Evolutionary conservation across 768 basidiomycete genomes (phyloP).

Genomic region (Calocera cornea): DNA sequence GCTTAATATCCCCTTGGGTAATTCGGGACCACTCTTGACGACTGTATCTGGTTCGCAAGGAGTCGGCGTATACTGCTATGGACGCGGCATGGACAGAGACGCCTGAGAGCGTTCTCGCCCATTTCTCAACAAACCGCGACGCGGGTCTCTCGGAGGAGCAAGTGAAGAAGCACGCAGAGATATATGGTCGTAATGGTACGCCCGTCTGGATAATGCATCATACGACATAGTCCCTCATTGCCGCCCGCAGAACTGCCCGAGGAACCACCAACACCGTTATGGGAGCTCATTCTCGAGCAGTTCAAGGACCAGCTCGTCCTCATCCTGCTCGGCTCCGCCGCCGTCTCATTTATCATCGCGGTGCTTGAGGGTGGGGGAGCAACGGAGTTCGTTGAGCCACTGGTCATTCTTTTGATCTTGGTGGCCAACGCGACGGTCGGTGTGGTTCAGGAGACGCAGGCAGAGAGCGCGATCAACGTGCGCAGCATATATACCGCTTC

Average conservation of each 20-base stretch:
- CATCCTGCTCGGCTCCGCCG: slow-evolving; percentile 86
- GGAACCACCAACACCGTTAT: slow-evolving; percentile 77
- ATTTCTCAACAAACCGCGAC: slow-evolving; percentile 51
- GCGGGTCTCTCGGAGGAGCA: slow-evolving; percentile 53
- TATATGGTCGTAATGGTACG: slow-evolving; percentile 80
- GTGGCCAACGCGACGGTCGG: slow-evolving; percentile 96
- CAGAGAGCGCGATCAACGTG: slow-evolving; percentile 94
- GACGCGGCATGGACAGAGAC: slow-evolving; percentile 69
- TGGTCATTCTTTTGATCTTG: slow-evolving; percentile 89
- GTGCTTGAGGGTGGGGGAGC: slow-evolving; percentile 49
- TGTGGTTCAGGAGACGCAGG: slow-evolving; percentile 91
- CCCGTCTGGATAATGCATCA: slow-evolving; percentile 11
- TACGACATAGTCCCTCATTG: slow-evolving; percentile 8
- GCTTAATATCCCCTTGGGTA: not conserved
- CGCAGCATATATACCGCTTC: slow-evolving; percentile 24
- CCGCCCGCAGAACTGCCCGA: slow-evolving; percentile 66
- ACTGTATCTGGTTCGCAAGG: not conserved
- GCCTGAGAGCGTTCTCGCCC: slow-evolving; percentile 52
- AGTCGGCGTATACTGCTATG: slow-evolving; percentile 25
- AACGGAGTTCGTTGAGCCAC: slow-evolving; percentile 88
- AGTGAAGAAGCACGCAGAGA: slow-evolving; percentile 55
- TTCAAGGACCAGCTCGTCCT: slow-evolving; percentile 98
- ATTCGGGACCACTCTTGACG: not conserved
- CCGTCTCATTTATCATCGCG: slow-evolving; percentile 85
- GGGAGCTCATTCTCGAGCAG: slow-evolving; percentile 94